Base-by-base conservation (phyloP, 169 alveolate genomes). In the Cryptosporidium tyzzeri region DNA sequence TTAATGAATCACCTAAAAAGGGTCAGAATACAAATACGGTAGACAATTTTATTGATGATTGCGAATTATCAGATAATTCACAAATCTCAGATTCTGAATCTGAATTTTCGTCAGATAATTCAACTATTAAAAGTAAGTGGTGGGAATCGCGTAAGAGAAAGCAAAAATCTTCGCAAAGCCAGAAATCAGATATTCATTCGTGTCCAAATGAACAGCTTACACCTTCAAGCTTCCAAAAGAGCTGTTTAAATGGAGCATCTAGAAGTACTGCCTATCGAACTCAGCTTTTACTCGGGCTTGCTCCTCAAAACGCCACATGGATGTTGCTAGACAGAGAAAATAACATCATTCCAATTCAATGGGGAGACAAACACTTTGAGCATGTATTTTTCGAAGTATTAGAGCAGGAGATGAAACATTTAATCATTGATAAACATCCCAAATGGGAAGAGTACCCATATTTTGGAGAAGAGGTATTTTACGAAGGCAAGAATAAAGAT, bases 361-460 rank as follows among this genome's bases (percentile, higher is more conserved):
- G 97, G 97, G 96, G 91, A 39, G 91, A 85, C 70, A 92, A 87
- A 44, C 92, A 74, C 51, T 94, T 94, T 61, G 96, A 94, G 37
- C 93, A 86, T 33, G 85, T 91, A 26, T 94, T 94, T 86, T 94
- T 93, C 84, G 93, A 91, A 26, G 86, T 92, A 9, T 84, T 94
- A 84, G 96, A 80, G 45, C 55, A 62, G 23, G 75, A 80, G 31
- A 80, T 80, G 89, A 80, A 71, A 51, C 93, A 92, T 80, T 87
- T 92, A 86, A 84, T 93, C 21, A 85, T 91, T 51, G 95, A 84
- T 33, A 91, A 93, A 65, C 92, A 86, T 39, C 94, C 94, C n/a
- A 70, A 73, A n/a, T 92, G 94, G 94, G 92, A 70, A 12, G 69
- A 74, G 31, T 92, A 92, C 12, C 94, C 93, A 6, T 92, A 85